Conservation (phyloP, 2,329 filamentous ascomycete genomes). For the Westerdykella sp. region DNA sequence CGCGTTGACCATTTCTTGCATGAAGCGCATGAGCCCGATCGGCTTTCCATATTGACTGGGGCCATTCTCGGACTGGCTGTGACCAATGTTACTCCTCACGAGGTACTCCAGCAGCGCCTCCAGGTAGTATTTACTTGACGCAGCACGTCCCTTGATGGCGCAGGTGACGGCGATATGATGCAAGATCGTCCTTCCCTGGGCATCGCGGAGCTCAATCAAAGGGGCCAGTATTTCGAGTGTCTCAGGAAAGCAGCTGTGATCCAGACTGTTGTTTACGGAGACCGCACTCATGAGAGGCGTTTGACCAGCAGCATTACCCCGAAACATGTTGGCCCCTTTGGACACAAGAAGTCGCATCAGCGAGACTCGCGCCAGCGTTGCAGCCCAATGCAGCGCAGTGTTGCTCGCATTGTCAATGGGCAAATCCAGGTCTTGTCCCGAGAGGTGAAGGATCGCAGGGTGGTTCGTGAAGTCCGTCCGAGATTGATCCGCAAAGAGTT, state of each 20-base stretch:
- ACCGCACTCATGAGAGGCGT: slow-evolving; percentile 91
- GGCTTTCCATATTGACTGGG: slow-evolving; percentile 53
- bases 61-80: slow-evolving; percentile 40
- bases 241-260: slow-evolving; percentile 83
- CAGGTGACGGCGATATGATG: slow-evolving; percentile 96
- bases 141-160: slow-evolving; percentile 85
- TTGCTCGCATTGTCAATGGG: slow-evolving; percentile 85
- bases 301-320: slow-evolving; percentile 84
- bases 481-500: slow-evolving; percentile 52
- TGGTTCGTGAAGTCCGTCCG: slow-evolving; percentile 66
- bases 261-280: slow-evolving; percentile 88
- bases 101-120: slow-evolving; percentile 93
- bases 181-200: slow-evolving; percentile 82
- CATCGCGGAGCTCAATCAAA: slow-evolving; percentile 85
- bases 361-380: slow-evolving; percentile 79
- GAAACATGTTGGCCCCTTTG: slow-evolving; percentile 78
- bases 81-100: slow-evolving; percentile 61
- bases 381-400: slow-evolving; percentile 93
- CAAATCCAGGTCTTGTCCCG: slow-evolving; percentile 77
- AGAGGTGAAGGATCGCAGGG: slow-evolving; percentile 69
- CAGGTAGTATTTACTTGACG: slow-evolving; percentile 90
- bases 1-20: slow-evolving; percentile 94
- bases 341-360: slow-evolving; percentile 75
- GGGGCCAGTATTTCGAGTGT: slow-evolving; percentile 81
- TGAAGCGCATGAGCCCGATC: slow-evolving; percentile 86